Percentiles rank a stretch among this genome's conserved stretches.
phyloP scores from a whole-genome alignment of 257 asterid genomes.

The Lavandula angustifolia region DNA sequence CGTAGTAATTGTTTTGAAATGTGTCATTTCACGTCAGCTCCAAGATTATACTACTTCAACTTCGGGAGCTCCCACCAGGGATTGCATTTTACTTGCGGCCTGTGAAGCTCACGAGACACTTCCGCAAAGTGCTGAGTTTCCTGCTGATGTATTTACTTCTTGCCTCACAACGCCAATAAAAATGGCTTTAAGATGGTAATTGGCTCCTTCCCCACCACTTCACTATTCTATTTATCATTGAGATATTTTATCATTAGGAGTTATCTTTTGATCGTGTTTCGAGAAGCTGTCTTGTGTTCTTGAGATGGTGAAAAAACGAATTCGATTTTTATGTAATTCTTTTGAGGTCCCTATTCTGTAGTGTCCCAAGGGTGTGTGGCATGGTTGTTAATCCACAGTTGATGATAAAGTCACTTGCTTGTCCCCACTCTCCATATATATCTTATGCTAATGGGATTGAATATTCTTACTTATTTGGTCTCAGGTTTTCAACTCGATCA shows the following conservation, averaged over 20 bases:
- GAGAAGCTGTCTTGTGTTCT: slow-evolving; percentile 22
- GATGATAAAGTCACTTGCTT: background rate
- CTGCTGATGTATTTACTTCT: slow-evolving; percentile 96
- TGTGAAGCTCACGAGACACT: slow-evolving; percentile 88
- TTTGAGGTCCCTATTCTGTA: background rate
- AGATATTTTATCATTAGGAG: slow-evolving; percentile 10
- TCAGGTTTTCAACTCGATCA: slow-evolving; percentile 78
- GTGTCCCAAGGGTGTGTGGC: slow-evolving; percentile 4
- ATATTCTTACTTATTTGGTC: slow-evolving; percentile 39
- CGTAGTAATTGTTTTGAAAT: slow-evolving; percentile 8
- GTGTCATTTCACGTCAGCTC: slow-evolving; percentile 51
- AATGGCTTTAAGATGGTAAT: slow-evolving; percentile 97
- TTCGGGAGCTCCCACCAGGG: slow-evolving; percentile 46
- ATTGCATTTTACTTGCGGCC: slow-evolving; percentile 89
- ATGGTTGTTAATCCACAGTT: background rate
- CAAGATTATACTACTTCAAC: slow-evolving; percentile 69
- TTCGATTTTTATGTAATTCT: background rate
- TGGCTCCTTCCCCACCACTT: slow-evolving; percentile 25
- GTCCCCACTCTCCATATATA: slow-evolving; percentile 2
- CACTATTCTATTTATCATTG: slow-evolving; percentile 24
- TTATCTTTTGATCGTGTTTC: slow-evolving; percentile 8
- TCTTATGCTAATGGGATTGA: slow-evolving; percentile 12
- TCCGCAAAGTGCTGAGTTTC: slow-evolving; percentile 96
- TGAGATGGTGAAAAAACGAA: slow-evolving; percentile 9
- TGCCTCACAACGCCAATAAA: slow-evolving; percentile 97